Conservation (phyloP, 2,329 filamentous ascomycete genomes). For the Fusarium camptoceras region DNA sequence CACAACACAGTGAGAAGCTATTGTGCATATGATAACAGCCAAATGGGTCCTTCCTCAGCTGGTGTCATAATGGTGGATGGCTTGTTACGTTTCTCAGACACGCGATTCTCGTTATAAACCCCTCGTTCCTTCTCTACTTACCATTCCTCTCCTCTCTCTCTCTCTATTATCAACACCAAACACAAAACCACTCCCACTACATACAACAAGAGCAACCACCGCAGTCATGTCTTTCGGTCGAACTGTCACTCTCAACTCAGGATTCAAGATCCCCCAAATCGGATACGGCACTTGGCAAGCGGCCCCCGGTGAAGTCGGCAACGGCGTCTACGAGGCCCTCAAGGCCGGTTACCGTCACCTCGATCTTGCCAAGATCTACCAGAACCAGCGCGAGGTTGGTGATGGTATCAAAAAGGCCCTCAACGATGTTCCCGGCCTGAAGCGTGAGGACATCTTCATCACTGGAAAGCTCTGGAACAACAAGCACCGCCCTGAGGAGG, state of each 20-base stretch:
- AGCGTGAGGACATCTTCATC: constrained; percentile 68
- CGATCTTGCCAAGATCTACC: constrained; percentile 66
- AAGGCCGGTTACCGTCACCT: constrained; percentile 74
- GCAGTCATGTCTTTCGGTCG: constrained; percentile 65
- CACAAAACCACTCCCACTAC: neutral
- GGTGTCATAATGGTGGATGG: constrained; percentile 8
- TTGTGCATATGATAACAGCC: constrained; percentile 11
- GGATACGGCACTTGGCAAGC: constrained; percentile 76
- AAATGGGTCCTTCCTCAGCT: constrained; percentile 12
- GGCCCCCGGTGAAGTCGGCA: constrained; percentile 70
- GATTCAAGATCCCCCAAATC: constrained; percentile 72
- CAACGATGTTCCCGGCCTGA: constrained; percentile 62
- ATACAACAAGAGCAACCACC: neutral
- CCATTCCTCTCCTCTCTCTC: neutral
- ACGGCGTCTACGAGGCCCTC: constrained; percentile 73
- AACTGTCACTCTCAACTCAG: constrained; percentile 71
- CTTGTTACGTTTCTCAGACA: neutral
- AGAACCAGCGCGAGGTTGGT: constrained; percentile 72
- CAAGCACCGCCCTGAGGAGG: constrained; percentile 69
- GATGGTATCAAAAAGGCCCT: constrained; percentile 63
- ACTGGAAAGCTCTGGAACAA: constrained; percentile 77
- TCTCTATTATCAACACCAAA: neutral
- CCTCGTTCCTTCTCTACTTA: neutral
- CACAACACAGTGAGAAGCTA: neutral
- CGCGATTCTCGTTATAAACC: constrained; percentile 25